Evolutionary conservation across 768 basidiomycete species (phyloP).

Genomic region (Melanogaster broomeanus): DNA sequence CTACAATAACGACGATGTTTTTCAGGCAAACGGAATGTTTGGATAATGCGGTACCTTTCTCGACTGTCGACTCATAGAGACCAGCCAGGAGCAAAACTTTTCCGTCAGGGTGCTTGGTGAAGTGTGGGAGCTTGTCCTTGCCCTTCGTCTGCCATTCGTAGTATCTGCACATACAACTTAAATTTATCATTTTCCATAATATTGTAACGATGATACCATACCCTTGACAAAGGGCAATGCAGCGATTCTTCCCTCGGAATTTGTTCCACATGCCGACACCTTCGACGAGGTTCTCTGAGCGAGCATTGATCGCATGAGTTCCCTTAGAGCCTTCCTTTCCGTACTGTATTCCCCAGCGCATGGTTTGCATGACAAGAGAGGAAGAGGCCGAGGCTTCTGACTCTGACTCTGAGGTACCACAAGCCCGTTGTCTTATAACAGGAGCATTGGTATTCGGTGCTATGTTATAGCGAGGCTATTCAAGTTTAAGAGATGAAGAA

Average conservation of each 20-base stretch:
- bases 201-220: constrained; percentile 27
- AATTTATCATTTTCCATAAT: background rate
- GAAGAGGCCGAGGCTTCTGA: constrained; percentile 8
- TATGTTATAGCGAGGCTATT: constrained; percentile 69
- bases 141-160: constrained; percentile 94
- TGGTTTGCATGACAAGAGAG: constrained; percentile 68
- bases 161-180: constrained; percentile 61
- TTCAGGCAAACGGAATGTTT: background rate
- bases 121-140: constrained; percentile 79
- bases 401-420: constrained; percentile 1
- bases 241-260: constrained; percentile 80
- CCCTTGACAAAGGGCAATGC: constrained; percentile 83
- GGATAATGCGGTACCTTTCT: constrained; percentile 49
- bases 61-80: constrained; percentile 72
- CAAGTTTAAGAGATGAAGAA: background rate
- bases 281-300: constrained; percentile 76
- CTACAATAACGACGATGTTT: constrained; percentile 32
- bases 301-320: constrained; percentile 88
- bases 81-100: constrained; percentile 85
- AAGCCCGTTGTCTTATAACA: constrained; percentile 56
- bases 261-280: constrained; percentile 84
- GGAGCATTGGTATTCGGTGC: constrained; percentile 81
- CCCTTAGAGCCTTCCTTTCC: constrained; percentile 54
- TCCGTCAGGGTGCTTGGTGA: constrained; percentile 66
- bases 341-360: constrained; percentile 88